Conservation (phyloP, 176 grass and related monocot genomes). For the Oryza meridionalis region DNA sequence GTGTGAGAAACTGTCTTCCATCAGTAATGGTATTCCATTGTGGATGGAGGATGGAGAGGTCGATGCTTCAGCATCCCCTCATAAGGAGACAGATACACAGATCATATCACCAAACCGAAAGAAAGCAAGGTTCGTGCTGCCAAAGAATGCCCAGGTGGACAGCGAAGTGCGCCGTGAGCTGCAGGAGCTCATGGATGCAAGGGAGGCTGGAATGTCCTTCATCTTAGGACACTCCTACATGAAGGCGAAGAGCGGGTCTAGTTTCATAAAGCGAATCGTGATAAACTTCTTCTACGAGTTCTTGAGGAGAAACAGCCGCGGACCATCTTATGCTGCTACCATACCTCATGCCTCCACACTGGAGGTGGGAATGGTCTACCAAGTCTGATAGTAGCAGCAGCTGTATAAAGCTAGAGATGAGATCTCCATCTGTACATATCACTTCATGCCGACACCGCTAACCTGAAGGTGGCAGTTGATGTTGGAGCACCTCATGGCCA, state of each 20-base stretch:
- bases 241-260: slow-evolving; percentile 78
- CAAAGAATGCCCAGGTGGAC: slow-evolving; percentile 67
- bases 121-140: slow-evolving; percentile 70
- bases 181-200: slow-evolving; percentile 86
- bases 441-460: neutral
- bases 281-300: slow-evolving; percentile 86
- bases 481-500: slow-evolving; percentile 35
- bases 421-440: slow-evolving; percentile 41
- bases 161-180: slow-evolving; percentile 57
- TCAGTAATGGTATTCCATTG: slow-evolving; percentile 48
- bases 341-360: slow-evolving; percentile 93
- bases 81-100: slow-evolving; percentile 33
- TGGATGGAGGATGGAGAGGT: slow-evolving; percentile 54
- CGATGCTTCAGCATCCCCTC: slow-evolving; percentile 32
- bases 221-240: slow-evolving; percentile 90
- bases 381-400: slow-evolving; percentile 58
- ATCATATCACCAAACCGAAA: slow-evolving; percentile 41
- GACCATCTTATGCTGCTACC: slow-evolving; percentile 67
- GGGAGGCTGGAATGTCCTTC: slow-evolving; percentile 97
- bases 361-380: slow-evolving; percentile 98
- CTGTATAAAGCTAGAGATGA: slow-evolving; percentile 43
- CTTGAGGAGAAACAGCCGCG: slow-evolving; percentile 85
- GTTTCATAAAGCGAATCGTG: slow-evolving; percentile 66
- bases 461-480: slow-evolving; percentile 31
- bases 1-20: slow-evolving; percentile 59